These are phyloP conservation scores for Paspalum vaginatum DNA, from an alignment of 176 grass and related monocot genomes.

Conservation along the genomic window DNA sequence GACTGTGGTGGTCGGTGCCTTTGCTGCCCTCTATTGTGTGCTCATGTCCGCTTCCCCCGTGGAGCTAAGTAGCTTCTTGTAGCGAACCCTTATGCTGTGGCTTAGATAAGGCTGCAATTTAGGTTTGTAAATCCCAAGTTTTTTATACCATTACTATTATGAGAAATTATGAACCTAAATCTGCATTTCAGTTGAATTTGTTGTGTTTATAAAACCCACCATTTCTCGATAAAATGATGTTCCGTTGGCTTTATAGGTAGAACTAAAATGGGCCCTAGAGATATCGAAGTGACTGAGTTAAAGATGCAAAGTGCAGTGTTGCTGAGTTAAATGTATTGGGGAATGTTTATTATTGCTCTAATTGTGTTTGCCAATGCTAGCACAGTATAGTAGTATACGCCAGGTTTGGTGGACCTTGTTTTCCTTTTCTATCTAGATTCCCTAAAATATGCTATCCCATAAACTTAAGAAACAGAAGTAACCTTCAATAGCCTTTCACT, in stretches of 20 bases:
- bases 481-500: background rate
- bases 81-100: background rate
- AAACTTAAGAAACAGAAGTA: background rate
- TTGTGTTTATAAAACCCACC: background rate
- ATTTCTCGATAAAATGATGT: background rate
- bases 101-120: background rate
- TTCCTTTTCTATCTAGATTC: background rate
- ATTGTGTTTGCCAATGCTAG: background rate
- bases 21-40: background rate
- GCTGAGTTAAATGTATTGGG: background rate
- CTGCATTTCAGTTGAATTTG: background rate
- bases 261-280: background rate
- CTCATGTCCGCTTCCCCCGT: background rate
- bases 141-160: background rate
- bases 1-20: background rate
- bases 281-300: background rate
- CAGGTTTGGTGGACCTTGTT: background rate
- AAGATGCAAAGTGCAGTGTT: background rate
- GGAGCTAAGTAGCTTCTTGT: background rate
- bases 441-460: background rate
- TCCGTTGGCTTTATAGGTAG: background rate
- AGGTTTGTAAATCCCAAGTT: background rate
- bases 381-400: background rate
- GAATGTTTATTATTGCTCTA: background rate
- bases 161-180: background rate